Base-by-base conservation (phyloP, 441 rosid genomes). In the Erodium texanum region DNA sequence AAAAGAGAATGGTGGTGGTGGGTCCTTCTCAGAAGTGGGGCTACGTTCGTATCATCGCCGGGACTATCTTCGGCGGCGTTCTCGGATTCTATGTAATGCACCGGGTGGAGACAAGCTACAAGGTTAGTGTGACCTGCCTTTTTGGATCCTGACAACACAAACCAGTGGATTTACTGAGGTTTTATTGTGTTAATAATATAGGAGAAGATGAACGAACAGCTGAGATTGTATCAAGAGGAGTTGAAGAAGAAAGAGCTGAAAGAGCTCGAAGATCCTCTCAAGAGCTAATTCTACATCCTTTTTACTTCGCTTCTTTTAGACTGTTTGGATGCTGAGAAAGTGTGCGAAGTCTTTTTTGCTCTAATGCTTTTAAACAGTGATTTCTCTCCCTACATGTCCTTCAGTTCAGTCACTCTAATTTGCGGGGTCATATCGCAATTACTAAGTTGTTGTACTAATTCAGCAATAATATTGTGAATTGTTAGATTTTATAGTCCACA, bases 1-100 rank as follows among this genome's bases (percentile, higher is more conserved):
- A 72, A 5, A 64, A 54, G 70, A 70, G 65, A 65, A 81, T 83
- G 95, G 85, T 76, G 62, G 70, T 81, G 77, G 73, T 29, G 66
- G 15, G 24, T 22, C 63, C 63, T 20, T 82, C 90, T 18, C 64
- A 22, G 78, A 77, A 73, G 59, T 93, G 96, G 97, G 97, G 85
- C 12, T 88, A 88, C 69, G 68, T 84, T 11, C 82, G 95, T 76
- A 85, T 93, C 83, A 91, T 91, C 56, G 72, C 84, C 5, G 99
- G 97, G 69, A 91, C 97, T 18, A 82, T 91, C 70, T 66, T 77
- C 3, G 97, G 99, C 0, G 99, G 99, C 10, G 66, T 80, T 70
- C 82, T 91, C 2, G 99, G 97, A 50, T 93, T 93, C 84, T 91
- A 93, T 73, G 96, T 93, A 27, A 89, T 93, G 96, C 96, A 91